phyloP scores from a whole-genome alignment of 1,139 yeast genomes.

The Pichia sp. region DNA sequence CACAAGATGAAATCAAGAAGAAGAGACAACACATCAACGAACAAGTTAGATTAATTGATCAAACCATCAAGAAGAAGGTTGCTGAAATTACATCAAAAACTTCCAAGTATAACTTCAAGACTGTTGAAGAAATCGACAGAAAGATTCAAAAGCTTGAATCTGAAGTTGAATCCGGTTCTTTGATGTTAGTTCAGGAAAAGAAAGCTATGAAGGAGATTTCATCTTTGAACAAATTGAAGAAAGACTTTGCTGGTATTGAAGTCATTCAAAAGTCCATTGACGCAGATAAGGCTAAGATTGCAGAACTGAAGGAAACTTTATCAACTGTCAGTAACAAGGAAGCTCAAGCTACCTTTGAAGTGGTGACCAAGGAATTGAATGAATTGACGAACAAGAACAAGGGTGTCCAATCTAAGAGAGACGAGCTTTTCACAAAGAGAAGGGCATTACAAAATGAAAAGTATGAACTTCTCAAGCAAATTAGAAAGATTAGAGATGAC shows the following conservation, averaged over 20 bases:
- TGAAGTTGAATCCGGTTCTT: constrained; percentile 68
- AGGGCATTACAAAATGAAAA: constrained; percentile 60
- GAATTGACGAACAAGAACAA: constrained; percentile 55
- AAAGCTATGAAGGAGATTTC: constrained; percentile 80
- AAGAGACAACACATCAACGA: constrained; percentile 65
- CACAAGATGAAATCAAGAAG: constrained; percentile 64
- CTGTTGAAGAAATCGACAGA: constrained; percentile 70
- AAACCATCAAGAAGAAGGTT: constrained; percentile 67
- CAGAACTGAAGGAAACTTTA: constrained; percentile 65
- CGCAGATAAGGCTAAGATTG: constrained; percentile 68
- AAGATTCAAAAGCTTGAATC: constrained; percentile 66
- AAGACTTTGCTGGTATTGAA: constrained; percentile 70
- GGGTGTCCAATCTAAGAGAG: constrained; percentile 59
- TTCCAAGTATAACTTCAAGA: constrained; percentile 64
- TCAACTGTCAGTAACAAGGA: constrained; percentile 50
- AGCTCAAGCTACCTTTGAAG: constrained; percentile 49
- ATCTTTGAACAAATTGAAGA: constrained; percentile 70
- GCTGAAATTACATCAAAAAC: constrained; percentile 67
- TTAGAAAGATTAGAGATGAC: constrained; percentile 59
- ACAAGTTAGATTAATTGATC: constrained; percentile 67
- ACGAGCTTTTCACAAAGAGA: constrained; percentile 57
- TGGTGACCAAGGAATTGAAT: constrained; percentile 56
- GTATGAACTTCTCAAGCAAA: constrained; percentile 57
- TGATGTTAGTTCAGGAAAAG: constrained; percentile 91
- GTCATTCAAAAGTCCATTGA: constrained; percentile 76